These are phyloP conservation scores for Alternaria rosae DNA, from an alignment of 2,329 filamentous ascomycete species.

Conservation along the genomic window DNA sequence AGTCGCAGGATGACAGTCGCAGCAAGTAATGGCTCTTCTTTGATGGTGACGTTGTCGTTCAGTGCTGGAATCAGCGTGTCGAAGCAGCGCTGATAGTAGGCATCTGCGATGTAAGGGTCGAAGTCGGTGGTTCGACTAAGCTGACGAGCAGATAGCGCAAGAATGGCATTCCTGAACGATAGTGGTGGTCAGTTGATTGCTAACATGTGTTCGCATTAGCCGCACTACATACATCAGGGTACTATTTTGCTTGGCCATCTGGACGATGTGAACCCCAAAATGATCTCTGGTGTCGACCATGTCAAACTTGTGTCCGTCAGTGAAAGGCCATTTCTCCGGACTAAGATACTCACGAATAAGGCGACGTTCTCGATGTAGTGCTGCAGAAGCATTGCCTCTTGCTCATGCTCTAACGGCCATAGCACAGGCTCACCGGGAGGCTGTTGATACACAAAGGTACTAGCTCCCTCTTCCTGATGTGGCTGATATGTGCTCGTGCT, in stretches of 20 bases:
- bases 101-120: constrained; percentile 52
- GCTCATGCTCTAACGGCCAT: constrained; percentile 47
- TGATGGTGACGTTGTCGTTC: constrained; percentile 49
- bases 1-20: constrained; percentile 53
- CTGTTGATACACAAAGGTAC: constrained; percentile 42
- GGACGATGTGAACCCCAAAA: constrained; percentile 46
- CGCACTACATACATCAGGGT: constrained; percentile 41
- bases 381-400: constrained; percentile 47
- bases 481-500: constrained; percentile 15
- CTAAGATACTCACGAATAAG: constrained; percentile 36
- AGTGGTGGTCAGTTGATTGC: not conserved
- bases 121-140: constrained; percentile 51
- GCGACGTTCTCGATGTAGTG: constrained; percentile 50
- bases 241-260: constrained; percentile 47
- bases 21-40: constrained; percentile 52
- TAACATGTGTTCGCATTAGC: too few species aligned
- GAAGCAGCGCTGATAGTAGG: constrained; percentile 53
- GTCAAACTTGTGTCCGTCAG: constrained; percentile 38
- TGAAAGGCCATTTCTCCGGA: not conserved
- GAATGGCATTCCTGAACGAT: constrained; percentile 44
- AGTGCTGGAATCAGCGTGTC: constrained; percentile 52
- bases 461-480: constrained; percentile 10
- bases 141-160: constrained; percentile 54
- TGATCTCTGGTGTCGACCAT: constrained; percentile 46
- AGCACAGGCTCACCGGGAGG: constrained; percentile 38